Base-by-base conservation (phyloP, 306 rosid species). In the Dalbergia cultrata region DNA sequence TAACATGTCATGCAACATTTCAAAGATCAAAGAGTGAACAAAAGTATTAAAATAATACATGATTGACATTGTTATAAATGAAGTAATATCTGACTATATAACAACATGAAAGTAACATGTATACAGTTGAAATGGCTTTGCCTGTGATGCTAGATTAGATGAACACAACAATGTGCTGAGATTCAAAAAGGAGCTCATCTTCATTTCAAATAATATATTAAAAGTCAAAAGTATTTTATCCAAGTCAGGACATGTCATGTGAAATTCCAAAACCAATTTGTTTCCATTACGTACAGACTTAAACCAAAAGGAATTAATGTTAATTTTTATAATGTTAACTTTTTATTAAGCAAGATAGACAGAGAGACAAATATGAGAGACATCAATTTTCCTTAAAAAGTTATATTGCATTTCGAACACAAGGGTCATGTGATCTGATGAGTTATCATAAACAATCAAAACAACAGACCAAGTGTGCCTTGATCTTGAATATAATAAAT, bases 1-100 rank as follows among this genome's bases (percentile, higher is more conserved):
- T 56, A 80, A 78, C 82, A 75, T 56, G 54, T 79, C 70, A 62
- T 71, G 72, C 75, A 70, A 52, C 26, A 56, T 59, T 83, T 77
- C 52, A 72, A 72, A 75, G 35, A 70, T 75, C 58, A 59, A 50
- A 76, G 78, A n/a, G 56, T 13, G 63, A 53, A 50, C 37, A 67
- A 49, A 72, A 69, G 54, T 3, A 37, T 22, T 69, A 62, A 44
- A 26, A 75, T 5, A 47, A 67, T 8, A 31, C 52, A 53, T 44
- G 44, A 82, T 77, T 72, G 71, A 65, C 65, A 44, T 75, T 60
- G 22, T 70, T 43, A 53, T 35, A 62, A 77, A 75, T 17, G 76
- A n/a, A 39, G 41, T 18, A 67, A 71, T 16, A 53, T 70, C 44
- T 39, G n/a, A 57, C 66, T 57, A 33, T 64, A 44, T 10, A 9